Evolutionary conservation across 768 basidiomycete species (phyloP), one percentile per base, ranked within the genome.

Genomic region (Cantharellus anzutake): DNA sequence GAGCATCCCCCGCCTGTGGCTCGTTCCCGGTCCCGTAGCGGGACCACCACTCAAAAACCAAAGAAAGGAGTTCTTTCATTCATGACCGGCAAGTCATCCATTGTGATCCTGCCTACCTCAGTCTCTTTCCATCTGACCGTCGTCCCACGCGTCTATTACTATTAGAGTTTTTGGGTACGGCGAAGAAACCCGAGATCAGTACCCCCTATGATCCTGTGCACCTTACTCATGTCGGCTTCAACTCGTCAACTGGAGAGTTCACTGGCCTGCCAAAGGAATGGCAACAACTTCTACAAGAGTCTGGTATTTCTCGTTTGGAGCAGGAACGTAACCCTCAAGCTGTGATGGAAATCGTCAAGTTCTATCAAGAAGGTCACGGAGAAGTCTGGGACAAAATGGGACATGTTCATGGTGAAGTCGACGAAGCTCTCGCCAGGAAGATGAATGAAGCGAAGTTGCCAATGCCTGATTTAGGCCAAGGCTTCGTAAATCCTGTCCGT

Each of bases 181-280:
- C 78, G 42, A 89, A 86, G 71, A 80, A 84, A 7, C 81, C 80
- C 11, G 91, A 94, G 72, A 98, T 99, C 75, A 91, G 88, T 69
- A 93, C 92, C 0, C 96, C 96, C 0, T 98, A 94, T 70, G 96
- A 99, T 72, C 96, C 96, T 40, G 94, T 98, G 42, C 94, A 98
- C 74, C 84, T 99, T 67, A 98, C 96, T 2, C 96, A 99, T 69
- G 96, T 99, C 68, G 94, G 94, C 61, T 98, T 97, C 81, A 97
- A 99, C 71, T 88, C 89, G 3, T 94, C 90, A 60, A 98, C 94
- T 0, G 96, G 96, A 61, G 94, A 99, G 72, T 98, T 93, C 73
- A 92, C 90, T 4, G 96, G 96, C 2, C 76, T 99, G 40, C 96
- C 96, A 2, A 94, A 94, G 71, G 94, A 98, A 73, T 99, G 96